Percentiles rank a stretch among this genome's conserved stretches.
Conservation (phyloP, 2,329 filamentous ascomycete species). For the Alternaria sp. region DNA sequence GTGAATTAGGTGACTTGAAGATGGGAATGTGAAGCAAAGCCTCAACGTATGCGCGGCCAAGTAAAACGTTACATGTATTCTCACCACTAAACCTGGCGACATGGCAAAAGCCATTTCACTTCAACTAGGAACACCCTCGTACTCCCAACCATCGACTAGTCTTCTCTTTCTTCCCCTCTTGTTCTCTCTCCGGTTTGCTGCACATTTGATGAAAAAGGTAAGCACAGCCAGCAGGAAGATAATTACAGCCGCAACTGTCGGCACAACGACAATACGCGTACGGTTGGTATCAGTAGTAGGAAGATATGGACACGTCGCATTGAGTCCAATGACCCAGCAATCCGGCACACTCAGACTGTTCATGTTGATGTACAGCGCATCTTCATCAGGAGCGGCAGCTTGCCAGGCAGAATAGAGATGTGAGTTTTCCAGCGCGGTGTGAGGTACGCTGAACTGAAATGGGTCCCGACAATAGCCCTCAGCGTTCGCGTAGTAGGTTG, state of each 20-base stretch:
- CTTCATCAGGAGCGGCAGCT: slow-evolving; percentile 4
- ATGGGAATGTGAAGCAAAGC: neutral
- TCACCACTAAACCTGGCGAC: neutral
- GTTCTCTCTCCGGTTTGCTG: slow-evolving; percentile 64
- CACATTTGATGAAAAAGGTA: slow-evolving; percentile 70
- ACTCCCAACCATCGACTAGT: slow-evolving; percentile 64
- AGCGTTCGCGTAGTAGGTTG: slow-evolving; percentile 54
- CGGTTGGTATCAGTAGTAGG: slow-evolving; percentile 52
- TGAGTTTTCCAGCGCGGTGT: slow-evolving; percentile 68
- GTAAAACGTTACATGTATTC: neutral
- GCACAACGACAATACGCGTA: slow-evolving; percentile 62
- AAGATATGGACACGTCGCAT: slow-evolving; percentile 65
- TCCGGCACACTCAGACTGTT: slow-evolving; percentile 63
- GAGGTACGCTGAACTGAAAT: slow-evolving; percentile 63
- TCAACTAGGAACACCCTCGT: slow-evolving; percentile 68
- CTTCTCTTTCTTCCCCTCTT: slow-evolving; percentile 58
- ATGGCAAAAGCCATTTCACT: neutral
- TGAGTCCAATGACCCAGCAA: slow-evolving; percentile 67
- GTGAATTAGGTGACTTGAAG: neutral
- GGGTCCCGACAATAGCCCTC: slow-evolving; percentile 56
- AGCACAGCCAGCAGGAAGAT: slow-evolving; percentile 66
- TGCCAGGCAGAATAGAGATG: slow-evolving; percentile 56
- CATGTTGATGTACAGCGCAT: slow-evolving; percentile 63
- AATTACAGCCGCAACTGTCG: slow-evolving; percentile 67
- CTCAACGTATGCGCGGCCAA: neutral